Percentiles rank a stretch among this genome's conserved stretches.
These are phyloP conservation scores for Penicillium sp. DNA, from an alignment of 2,329 filamentous ascomycete species.

Conservation along the genomic window DNA sequence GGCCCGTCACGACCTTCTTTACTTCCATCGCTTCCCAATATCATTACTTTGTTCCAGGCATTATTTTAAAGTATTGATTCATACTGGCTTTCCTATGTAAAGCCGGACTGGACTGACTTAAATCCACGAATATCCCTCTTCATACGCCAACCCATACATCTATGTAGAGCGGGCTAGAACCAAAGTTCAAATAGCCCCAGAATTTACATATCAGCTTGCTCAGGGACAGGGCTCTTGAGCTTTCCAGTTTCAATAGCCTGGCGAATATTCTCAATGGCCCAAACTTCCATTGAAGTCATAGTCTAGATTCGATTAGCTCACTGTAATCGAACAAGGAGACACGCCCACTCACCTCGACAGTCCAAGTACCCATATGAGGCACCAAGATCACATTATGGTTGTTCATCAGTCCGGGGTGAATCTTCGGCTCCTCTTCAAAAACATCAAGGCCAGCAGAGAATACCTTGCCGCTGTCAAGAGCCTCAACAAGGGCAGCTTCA, in stretches of 20 bases:
- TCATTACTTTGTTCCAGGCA: neutral
- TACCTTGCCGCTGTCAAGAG: conserved; percentile 69
- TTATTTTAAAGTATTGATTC: neutral
- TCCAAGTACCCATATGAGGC: conserved; percentile 86
- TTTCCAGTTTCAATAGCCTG: conserved; percentile 62
- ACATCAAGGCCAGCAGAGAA: conserved; percentile 74
- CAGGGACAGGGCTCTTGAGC: conserved; percentile 69
- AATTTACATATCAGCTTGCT: conserved; percentile 57
- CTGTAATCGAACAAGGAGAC: neutral
- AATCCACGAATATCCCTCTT: neutral
- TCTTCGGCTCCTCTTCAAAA: conserved; percentile 75
- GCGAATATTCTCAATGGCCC: conserved; percentile 69
- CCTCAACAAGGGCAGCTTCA: conserved; percentile 74
- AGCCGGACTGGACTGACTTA: neutral
- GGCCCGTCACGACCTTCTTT: neutral
- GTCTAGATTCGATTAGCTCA: conserved; percentile 39
- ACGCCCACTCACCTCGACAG: conserved; percentile 54
- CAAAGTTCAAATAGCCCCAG: neutral
- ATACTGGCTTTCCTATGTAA: neutral
- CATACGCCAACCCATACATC: neutral
- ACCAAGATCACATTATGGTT: conserved; percentile 74
- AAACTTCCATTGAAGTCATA: conserved; percentile 67
- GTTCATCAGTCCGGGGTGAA: conserved; percentile 69
- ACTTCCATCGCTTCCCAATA: neutral
- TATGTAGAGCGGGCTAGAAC: neutral